A percentile compares a stretch with the other conserved stretches of the same genome.
Conservation (phyloP, 768 basidiomycete genomes). For the Tubosaeta sp. region DNA sequence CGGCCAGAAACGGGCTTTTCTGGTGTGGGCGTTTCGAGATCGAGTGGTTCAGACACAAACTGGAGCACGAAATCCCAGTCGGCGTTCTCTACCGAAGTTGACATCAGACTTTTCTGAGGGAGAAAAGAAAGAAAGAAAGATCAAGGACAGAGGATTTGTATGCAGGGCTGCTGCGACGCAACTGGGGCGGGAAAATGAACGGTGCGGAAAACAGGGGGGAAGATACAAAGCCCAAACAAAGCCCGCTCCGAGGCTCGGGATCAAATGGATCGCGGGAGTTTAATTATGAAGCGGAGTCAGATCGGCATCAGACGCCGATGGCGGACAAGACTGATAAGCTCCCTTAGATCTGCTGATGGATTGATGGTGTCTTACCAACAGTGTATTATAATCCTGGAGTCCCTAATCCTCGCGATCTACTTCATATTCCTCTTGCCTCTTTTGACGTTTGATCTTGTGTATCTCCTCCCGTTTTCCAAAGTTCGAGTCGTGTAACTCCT, state of each 20-base stretch:
- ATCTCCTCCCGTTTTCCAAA: conserved; percentile 89
- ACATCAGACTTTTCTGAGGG: conserved; percentile 14
- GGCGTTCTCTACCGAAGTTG: conserved; percentile 37
- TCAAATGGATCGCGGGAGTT: conserved; percentile 9
- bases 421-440: conserved; percentile 9
- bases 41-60: conserved; percentile 48
- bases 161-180: not conserved
- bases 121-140: not conserved
- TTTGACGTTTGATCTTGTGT: conserved; percentile 56
- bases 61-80: conserved; percentile 65
- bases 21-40: conserved; percentile 30
- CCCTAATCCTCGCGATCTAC: not conserved
- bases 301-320: conserved; percentile 16
- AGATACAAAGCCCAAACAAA: conserved; percentile 1
- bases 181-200: conserved; percentile 1
- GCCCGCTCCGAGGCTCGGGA: not conserved
- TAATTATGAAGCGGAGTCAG: conserved; percentile 15
- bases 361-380: conserved; percentile 8
- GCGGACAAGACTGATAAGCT: too few relatives aligned
- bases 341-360: too few relatives aligned
- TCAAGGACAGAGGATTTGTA: not conserved
- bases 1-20: conserved; percentile 35
- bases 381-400: not conserved
- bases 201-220: conserved; percentile 17
- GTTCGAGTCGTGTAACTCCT: conserved; percentile 83